These are phyloP conservation scores for Diphasiastrum complanatum DNA, from an alignment of 83 land plant genomes.

Conservation along the genomic window DNA sequence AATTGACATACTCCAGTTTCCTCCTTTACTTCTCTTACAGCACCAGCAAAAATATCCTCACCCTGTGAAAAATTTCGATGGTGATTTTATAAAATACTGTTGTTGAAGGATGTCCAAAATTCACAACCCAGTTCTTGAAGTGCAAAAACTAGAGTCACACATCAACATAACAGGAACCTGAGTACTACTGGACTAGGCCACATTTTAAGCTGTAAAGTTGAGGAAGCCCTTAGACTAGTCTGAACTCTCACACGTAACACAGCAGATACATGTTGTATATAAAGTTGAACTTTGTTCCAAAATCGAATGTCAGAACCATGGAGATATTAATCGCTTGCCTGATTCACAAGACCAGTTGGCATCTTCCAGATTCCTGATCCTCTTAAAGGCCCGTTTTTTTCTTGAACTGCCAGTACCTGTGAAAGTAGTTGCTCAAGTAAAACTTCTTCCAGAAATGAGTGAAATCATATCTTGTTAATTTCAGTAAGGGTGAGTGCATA, in stretches of 20 bases:
- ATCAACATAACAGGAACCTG: too few species aligned
- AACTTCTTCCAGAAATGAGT: background rate
- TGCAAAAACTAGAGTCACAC: too few species aligned
- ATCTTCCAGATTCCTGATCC: slow-evolving; percentile 61
- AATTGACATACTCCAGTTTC: slow-evolving; percentile 71
- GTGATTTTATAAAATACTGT: background rate
- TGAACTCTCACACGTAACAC: too few species aligned
- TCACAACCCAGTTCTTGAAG: too few species aligned
- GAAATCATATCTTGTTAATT: background rate
- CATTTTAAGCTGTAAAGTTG: too few species aligned
- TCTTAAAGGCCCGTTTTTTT: slow-evolving; percentile 42
- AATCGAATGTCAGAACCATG: too few species aligned
- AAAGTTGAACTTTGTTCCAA: too few species aligned
- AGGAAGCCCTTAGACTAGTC: too few species aligned
- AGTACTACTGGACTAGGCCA: too few species aligned
- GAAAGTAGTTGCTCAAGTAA: background rate
- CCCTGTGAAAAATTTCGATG: slow-evolving; percentile 29
- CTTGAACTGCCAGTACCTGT: slow-evolving; percentile 84
- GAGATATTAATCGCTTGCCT: too few species aligned
- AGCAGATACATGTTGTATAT: too few species aligned
- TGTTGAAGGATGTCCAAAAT: too few species aligned
- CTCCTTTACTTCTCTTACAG: slow-evolving; percentile 76
- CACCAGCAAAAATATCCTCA: slow-evolving; percentile 76
- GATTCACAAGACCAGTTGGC: slow-evolving; percentile 72
- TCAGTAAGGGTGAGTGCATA: background rate